Base-by-base conservation (phyloP, 2,329 filamentous ascomycete species). In the Alternaria panax region DNA sequence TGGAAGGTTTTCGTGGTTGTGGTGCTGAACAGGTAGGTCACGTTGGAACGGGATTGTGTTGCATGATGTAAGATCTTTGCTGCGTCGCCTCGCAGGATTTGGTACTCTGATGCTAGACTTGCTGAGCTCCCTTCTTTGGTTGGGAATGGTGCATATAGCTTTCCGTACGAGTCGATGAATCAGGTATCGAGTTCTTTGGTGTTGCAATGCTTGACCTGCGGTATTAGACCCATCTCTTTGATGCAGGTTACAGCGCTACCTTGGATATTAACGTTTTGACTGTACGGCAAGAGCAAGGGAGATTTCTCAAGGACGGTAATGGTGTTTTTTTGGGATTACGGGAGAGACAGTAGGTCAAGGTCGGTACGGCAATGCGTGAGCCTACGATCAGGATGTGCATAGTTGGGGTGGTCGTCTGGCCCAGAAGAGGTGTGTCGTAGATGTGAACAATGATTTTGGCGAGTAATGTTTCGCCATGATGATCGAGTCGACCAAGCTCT, bases 81-180 rank as follows among this genome's bases (percentile, higher is more conserved):
- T 2, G 28, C 24, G n/a, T 45, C 42, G 24, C 42, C 42, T 24
- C 42, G 42, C 1, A 45, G n/a, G 24, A 45, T 45, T 1, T 45
- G 24, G 42, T 45, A 45, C 27, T 45, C 42, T 2, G 42, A 45
- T 4, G 42, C 28, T 28, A 27, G 42, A 7, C 42, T 45, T 28
- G 25, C 42, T 7, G 42, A 45, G 4, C 42, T 27, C 11, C 43
- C 25, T 46, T 46, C 25, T 46, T 46, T 46, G 43, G 30, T 46
- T 2, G 43, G 25, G 27, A 46, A 46, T 18, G n/a, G 43, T 0
- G 25, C 25, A 2, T 30, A 87, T 80, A 2, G 63, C 55, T 2
- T 22, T 46, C 25, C 25, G 7, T 46, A n/a, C 0, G 42, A 45
- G 25, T 45, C 9, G 8, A 45, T 28, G 16, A 45, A 45, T 1